These are phyloP conservation scores for Pichia eremophila DNA, from an alignment of 805 yeast species.

Conservation along the genomic window DNA sequence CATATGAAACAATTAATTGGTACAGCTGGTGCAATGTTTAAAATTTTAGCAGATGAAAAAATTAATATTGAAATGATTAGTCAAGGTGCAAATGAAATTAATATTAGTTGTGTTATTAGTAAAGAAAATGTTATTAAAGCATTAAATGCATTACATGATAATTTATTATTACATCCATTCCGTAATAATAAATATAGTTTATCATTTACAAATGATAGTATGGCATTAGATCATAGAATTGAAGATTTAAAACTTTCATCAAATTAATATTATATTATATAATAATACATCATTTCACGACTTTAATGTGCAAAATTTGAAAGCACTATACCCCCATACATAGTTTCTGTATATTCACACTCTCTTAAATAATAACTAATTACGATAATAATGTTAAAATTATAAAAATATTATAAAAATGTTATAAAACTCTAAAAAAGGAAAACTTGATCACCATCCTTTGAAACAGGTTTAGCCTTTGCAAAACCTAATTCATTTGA, in stretches of 20 bases:
- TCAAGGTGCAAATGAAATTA: constrained; percentile 97
- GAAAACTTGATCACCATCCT: constrained; percentile 84
- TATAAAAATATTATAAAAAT: neutral
- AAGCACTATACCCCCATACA: neutral
- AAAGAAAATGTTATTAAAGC: constrained; percentile 79
- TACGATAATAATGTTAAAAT: too few relatives aligned
- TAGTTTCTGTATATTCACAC: too few relatives aligned
- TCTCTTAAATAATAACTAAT: too few relatives aligned
- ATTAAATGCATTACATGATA: constrained; percentile 73
- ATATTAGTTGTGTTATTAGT: constrained; percentile 83
- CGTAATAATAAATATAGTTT: constrained; percentile 12
- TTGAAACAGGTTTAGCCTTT: constrained; percentile 82
- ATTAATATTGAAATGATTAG: constrained; percentile 96
- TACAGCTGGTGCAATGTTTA: constrained; percentile 95
- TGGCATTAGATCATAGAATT: constrained; percentile 34
- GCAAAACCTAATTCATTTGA: constrained; percentile 65
- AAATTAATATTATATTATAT: too few relatives aligned
- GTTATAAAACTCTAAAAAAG: constrained; percentile 45
- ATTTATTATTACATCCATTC: constrained; percentile 44
- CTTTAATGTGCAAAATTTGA: too few relatives aligned
- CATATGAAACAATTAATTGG: constrained; percentile 96
- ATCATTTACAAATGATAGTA: constrained; percentile 15
- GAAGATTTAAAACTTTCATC: constrained; percentile 31
- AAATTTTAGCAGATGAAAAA: constrained; percentile 81
- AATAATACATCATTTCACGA: too few relatives aligned